These are phyloP conservation scores for Gliomastix tumulicola DNA, from an alignment of 2,329 filamentous ascomycete genomes.

Conservation along the genomic window DNA sequence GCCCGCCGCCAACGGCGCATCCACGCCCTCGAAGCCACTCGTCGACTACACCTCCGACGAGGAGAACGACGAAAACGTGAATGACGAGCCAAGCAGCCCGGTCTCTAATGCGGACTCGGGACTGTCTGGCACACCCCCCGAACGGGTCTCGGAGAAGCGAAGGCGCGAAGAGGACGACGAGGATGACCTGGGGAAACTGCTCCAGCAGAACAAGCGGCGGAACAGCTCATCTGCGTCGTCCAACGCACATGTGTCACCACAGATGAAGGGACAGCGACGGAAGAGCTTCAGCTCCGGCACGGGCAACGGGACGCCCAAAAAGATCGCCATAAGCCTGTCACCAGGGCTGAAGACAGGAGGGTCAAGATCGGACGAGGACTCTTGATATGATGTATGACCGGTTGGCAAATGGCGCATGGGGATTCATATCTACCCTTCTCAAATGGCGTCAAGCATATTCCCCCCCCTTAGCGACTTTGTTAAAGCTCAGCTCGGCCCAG, in stretches of 20 bases:
- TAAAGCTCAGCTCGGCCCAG: too few species aligned
- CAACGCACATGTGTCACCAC: conserved; percentile 18
- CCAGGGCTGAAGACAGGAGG: conserved; percentile 34
- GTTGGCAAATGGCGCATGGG: too few species aligned
- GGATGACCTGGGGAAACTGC: conserved; percentile 81
- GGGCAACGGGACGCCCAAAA: conserved; percentile 34
- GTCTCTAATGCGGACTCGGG: not conserved
- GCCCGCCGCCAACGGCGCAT: conserved; percentile 50
- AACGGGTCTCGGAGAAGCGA: conserved; percentile 81
- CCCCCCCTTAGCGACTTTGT: too few species aligned
- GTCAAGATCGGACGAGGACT: conserved; percentile 30
- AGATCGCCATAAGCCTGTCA: conserved; percentile 53
- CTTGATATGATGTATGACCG: conserved; percentile 17
- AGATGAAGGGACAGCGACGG: conserved; percentile 21
- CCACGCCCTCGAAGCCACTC: conserved; percentile 61
- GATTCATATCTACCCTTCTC: too few species aligned
- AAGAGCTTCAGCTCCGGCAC: conserved; percentile 34
- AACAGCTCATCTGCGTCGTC: conserved; percentile 43
- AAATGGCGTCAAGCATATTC: too few species aligned
- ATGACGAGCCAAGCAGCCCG: conserved; percentile 34
- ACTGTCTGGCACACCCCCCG: conserved; percentile 43
- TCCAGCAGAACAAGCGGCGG: conserved; percentile 56
- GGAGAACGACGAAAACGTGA: conserved; percentile 52
- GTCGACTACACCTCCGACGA: conserved; percentile 94
- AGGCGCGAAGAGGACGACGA: conserved; percentile 82